These are phyloP conservation scores for Leucaena leucocephala DNA, from an alignment of 306 rosid species.

Conservation along the genomic window DNA sequence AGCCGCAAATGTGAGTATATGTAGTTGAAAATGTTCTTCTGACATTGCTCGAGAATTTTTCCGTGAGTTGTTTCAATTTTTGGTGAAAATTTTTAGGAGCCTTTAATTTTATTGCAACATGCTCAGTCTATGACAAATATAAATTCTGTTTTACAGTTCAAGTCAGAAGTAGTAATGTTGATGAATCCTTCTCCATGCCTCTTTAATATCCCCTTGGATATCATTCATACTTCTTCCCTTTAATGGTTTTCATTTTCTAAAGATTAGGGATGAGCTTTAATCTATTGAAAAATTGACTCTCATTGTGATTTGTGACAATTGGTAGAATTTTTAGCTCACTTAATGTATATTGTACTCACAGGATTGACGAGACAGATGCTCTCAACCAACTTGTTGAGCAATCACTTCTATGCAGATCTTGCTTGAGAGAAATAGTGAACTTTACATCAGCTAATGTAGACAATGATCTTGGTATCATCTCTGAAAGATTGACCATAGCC, in stretches of 20 bases:
- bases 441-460: conserved; percentile 49
- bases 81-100: background rate
- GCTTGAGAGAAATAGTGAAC: conserved; percentile 58
- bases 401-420: conserved; percentile 62
- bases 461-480: conserved; percentile 49
- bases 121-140: background rate
- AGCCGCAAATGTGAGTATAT: background rate
- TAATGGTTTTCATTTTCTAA: background rate
- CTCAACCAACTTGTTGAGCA: conserved; percentile 65
- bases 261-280: background rate
- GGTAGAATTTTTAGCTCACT: background rate
- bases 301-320: conserved; percentile 12
- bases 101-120: background rate
- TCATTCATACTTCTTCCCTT: conserved; percentile 17
- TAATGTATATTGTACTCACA: conserved; percentile 45
- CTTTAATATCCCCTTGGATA: conserved; percentile 1
- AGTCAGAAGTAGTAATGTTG: background rate
- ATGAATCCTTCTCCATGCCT: conserved; percentile 3
- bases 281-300: conserved; percentile 1
- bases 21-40: background rate
- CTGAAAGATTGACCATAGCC: conserved; percentile 60
- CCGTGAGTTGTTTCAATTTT: background rate
- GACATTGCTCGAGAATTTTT: background rate
- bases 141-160: background rate
- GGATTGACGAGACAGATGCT: conserved; percentile 72